These are phyloP conservation scores for Oldenlandia corymbosa DNA, from an alignment of 257 asterid genomes.

Conservation along the genomic window DNA sequence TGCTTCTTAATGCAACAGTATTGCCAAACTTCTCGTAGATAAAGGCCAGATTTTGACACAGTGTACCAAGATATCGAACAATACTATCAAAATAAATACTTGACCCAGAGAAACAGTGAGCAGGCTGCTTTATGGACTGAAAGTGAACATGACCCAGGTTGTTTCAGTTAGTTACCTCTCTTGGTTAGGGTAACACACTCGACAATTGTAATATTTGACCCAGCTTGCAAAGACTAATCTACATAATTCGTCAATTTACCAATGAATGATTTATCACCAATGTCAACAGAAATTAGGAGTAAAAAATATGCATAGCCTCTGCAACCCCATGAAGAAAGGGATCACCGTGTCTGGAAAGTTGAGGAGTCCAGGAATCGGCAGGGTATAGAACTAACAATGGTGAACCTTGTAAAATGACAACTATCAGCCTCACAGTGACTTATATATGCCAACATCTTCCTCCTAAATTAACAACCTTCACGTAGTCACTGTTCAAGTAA, in stretches of 20 bases:
- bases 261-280: conserved; percentile 2
- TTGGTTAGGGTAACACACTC: background rate
- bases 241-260: background rate
- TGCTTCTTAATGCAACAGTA: background rate
- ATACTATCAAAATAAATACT: background rate
- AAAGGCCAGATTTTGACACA: background rate
- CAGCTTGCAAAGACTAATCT: background rate
- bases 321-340: no score
- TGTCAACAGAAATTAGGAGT: no score
- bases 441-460: background rate
- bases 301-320: no score
- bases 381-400: background rate
- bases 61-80: background rate
- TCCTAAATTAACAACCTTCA: background rate
- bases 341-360: no score
- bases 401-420: background rate
- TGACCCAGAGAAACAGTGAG: background rate
- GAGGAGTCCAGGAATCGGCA: background rate
- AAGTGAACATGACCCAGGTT: conserved; percentile 1
- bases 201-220: background rate
- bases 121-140: background rate
- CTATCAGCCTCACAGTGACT: background rate
- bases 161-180: background rate
- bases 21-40: no score
- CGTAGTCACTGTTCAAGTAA: background rate